Percentiles rank a stretch among this genome's conserved stretches.
Conservation (phyloP, 1,284 basidiomycete genomes). For the Puccinia novopanici region DNA sequence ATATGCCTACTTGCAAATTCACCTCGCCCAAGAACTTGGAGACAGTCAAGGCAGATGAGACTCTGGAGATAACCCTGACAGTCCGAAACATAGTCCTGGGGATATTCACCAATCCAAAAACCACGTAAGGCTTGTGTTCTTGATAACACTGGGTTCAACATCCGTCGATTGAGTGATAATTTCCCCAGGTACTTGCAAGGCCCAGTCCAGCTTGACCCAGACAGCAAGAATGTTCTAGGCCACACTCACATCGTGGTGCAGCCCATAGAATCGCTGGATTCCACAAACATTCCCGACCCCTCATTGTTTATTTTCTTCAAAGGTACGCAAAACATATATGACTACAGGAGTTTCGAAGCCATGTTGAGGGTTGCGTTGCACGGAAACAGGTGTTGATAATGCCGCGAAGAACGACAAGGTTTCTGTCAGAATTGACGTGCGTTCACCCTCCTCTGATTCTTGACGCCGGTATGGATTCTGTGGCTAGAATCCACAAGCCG, state of each 20-base stretch:
- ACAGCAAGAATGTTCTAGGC: slow-evolving; percentile 34
- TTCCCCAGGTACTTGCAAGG: slow-evolving; percentile 30
- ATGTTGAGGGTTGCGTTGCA: background rate
- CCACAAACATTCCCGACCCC: slow-evolving; percentile 38
- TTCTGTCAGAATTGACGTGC: slow-evolving; percentile 10
- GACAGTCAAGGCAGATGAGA: background rate
- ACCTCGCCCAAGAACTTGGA: slow-evolving; percentile 32
- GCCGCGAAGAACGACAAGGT: slow-evolving; percentile 29
- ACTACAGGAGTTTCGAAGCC: background rate
- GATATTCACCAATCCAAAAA: slow-evolving; percentile 47
- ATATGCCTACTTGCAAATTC: slow-evolving; percentile 40
- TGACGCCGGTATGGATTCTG: background rate
- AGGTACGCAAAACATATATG: slow-evolving; percentile 10
- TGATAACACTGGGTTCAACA: background rate
- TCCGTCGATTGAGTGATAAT: background rate
- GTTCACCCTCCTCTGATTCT: background rate
- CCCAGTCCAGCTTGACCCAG: slow-evolving; percentile 28
- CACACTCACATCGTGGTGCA: slow-evolving; percentile 33
- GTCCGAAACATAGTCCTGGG: slow-evolving; percentile 26
- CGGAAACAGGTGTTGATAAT: slow-evolving; percentile 14
- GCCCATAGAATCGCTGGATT: slow-evolving; percentile 12
- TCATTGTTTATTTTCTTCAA: slow-evolving; percentile 41
- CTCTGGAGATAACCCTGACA: background rate
- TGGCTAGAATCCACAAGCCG: background rate
- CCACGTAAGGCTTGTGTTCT: slow-evolving; percentile 29